Evolutionary conservation across 495 filamentous ascomycete genomes (phyloP), one percentile per base, ranked within the genome.

Genomic region (Aspergillus haitiensis): DNA sequence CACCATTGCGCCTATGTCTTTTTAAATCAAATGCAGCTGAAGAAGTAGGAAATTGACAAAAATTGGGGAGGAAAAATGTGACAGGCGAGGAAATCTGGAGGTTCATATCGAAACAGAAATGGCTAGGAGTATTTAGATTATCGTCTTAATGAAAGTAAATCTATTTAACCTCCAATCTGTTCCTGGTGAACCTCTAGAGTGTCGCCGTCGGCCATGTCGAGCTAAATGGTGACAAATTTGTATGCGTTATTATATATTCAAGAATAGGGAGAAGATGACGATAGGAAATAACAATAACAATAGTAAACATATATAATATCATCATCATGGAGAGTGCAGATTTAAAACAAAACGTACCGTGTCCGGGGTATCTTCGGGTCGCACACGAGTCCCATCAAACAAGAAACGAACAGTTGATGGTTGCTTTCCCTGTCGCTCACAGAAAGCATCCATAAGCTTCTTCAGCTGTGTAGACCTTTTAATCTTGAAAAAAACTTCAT

Each of bases 401-500:
- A 99, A 79, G 74, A 99, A 99, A 18, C 95, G 88, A 36, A 97
- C 94, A 3, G 87, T 90, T n/a, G 80, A 81, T 5, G 84, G 73
- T 11, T 86, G 81, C 82, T 97, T 98, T 64, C 95, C 95, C 64
- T 97, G 92, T 2, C 95, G 86, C 61, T 98, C 95, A 71, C 95
- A 99, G 75, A 98, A 99, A 15, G 95, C 95, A 60, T 93, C 91
- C 95, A 99, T 99, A 40, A 99, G 77, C 81, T 99, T 99, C 78
- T 95, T 93, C 33, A 99, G 85, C 67, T 89, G 87, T 0, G 95
- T 99, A 6, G 89, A 92, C 6, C 93, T 89, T 86, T 99, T 99
- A 76, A 99, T 99, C 82, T 99, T 99, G 82, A 99, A 99, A 76
- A 99, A 99, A 63, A 99, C 95, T 66, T 99, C 95, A 68, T 99